A percentile compares a stretch with the other conserved stretches of the same genome.
phyloP scores from a whole-genome alignment of 1,139 yeast genomes.

The Protomyces gravidus region DNA sequence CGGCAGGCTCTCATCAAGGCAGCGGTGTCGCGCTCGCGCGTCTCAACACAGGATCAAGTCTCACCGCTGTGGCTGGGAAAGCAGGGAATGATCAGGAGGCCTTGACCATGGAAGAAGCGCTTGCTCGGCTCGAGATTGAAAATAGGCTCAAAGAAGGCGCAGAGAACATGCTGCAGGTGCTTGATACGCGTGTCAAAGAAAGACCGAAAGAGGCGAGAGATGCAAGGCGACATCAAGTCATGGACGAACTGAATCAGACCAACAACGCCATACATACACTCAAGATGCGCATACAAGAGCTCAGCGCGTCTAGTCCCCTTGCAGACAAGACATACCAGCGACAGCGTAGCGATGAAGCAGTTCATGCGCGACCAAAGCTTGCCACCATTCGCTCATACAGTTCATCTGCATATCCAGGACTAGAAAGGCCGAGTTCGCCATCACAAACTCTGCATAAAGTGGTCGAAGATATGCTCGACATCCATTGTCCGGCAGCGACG shows the following conservation, averaged over 20 bases:
- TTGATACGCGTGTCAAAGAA: conserved; percentile 33
- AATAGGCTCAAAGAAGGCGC: conserved; percentile 45
- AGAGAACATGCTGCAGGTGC: conserved; percentile 43
- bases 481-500: neutral
- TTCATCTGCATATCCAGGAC: conserved; percentile 1
- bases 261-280: conserved; percentile 41
- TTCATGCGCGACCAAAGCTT: conserved; percentile 6
- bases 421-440: neutral
- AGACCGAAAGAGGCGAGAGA: conserved; percentile 38
- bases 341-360: conserved; percentile 17
- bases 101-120: conserved; percentile 7
- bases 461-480: neutral
- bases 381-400: conserved; percentile 15
- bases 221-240: conserved; percentile 37
- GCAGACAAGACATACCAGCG: conserved; percentile 3
- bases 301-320: conserved; percentile 7
- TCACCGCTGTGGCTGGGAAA: neutral
- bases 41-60: neutral
- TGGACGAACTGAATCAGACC: conserved; percentile 43
- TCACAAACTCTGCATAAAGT: neutral
- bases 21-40: neutral
- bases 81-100: conserved; percentile 2
- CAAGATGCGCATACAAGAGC: conserved; percentile 39
- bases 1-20: neutral
- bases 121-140: conserved; percentile 41